Conservation (phyloP, 169 alveolate species). For the Theileria parva region DNA sequence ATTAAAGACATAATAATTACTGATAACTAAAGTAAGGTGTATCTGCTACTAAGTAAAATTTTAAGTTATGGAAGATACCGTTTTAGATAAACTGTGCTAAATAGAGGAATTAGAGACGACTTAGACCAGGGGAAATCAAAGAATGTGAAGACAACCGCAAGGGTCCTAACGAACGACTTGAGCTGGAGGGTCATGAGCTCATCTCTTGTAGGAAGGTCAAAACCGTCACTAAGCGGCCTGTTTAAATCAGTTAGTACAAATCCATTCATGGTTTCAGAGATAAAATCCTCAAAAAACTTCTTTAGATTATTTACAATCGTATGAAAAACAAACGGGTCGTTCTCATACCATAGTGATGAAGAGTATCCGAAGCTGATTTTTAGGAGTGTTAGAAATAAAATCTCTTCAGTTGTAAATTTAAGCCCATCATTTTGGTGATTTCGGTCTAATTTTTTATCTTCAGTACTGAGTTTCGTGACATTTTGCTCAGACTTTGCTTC, state of each 20-base stretch:
- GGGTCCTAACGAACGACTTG: constrained; percentile 67
- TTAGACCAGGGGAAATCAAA: constrained; percentile 71
- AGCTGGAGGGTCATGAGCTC: constrained; percentile 58
- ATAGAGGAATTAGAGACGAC: constrained; percentile 67
- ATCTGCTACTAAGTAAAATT: not conserved
- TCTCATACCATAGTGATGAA: constrained; percentile 57
- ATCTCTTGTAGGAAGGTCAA: constrained; percentile 49
- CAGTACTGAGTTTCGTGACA: not conserved
- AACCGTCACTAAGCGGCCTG: not conserved
- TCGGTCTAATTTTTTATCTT: not conserved
- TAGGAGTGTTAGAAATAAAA: constrained; percentile 11
- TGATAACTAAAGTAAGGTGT: not conserved
- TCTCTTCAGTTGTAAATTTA: not conserved
- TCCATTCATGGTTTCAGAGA: not conserved
- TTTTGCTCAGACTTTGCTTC: constrained; percentile 5
- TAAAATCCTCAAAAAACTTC: constrained; percentile 23
- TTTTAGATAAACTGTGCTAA: constrained; percentile 66
- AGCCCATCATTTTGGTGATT: not conserved
- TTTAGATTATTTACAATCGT: constrained; percentile 25
- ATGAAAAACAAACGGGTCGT: constrained; percentile 56
- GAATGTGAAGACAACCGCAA: constrained; percentile 63
- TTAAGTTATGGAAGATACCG: constrained; percentile 25
- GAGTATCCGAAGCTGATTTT: constrained; percentile 41
- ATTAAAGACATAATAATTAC: not conserved
- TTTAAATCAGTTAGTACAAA: not conserved